Conservation (phyloP, 2,329 filamentous ascomycete genomes). For the Ascochyta lentis region DNA sequence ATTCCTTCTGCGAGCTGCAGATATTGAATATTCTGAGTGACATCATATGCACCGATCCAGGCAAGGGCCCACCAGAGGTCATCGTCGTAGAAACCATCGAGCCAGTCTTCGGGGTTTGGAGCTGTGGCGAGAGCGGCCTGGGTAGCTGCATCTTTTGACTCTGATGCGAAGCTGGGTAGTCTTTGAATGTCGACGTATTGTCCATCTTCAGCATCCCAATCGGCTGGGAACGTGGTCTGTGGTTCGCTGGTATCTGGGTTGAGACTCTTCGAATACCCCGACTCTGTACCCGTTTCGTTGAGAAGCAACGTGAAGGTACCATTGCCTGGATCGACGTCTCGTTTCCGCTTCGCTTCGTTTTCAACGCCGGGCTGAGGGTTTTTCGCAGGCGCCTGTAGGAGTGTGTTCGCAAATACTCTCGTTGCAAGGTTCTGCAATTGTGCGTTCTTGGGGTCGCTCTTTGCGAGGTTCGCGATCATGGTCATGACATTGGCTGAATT, state of each 20-base stretch:
- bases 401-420: slow-evolving; percentile 55
- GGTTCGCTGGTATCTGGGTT: slow-evolving; percentile 25
- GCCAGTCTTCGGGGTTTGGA: slow-evolving; percentile 39
- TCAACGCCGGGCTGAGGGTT: slow-evolving; percentile 42
- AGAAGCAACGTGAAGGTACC: slow-evolving; percentile 9
- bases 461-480: slow-evolving; percentile 62
- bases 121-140: slow-evolving; percentile 19
- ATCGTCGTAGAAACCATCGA: slow-evolving; percentile 60
- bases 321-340: slow-evolving; percentile 12
- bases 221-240: slow-evolving; percentile 25
- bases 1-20: slow-evolving; percentile 57
- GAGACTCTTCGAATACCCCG: slow-evolving; percentile 33
- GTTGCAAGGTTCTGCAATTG: slow-evolving; percentile 46
- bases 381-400: slow-evolving; percentile 40
- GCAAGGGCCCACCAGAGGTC: slow-evolving; percentile 60
- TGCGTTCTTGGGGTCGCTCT: slow-evolving; percentile 33
- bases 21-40: slow-evolving; percentile 55
- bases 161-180: slow-evolving; percentile 15
- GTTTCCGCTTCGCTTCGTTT: slow-evolving; percentile 13
- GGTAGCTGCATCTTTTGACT: slow-evolving; percentile 1
- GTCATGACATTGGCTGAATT: slow-evolving; percentile 73
- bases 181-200: slow-evolving; percentile 20
- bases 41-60: slow-evolving; percentile 63
- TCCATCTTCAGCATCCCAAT: slow-evolving; percentile 23
- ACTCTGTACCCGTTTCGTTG: slow-evolving; percentile 14